These are phyloP conservation scores for Simplicillium aogashimaense DNA, from an alignment of 2,329 filamentous ascomycete species.

Conservation along the genomic window DNA sequence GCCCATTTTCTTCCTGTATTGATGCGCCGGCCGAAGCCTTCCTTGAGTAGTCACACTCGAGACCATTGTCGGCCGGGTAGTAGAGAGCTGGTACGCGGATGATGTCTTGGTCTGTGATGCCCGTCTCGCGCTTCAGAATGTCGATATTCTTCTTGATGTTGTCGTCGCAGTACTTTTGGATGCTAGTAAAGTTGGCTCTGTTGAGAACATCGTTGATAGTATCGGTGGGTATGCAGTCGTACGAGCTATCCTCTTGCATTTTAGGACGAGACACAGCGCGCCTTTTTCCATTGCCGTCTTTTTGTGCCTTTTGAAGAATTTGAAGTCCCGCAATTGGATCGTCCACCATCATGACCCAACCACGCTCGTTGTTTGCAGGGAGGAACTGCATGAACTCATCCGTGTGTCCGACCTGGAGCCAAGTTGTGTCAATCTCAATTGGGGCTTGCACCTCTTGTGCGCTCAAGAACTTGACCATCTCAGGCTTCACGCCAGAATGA, in stretches of 20 bases:
- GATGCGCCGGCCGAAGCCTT: background rate
- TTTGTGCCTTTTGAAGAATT: conserved; percentile 12
- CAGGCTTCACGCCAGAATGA: background rate
- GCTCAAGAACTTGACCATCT: background rate
- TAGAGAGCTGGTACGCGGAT: conserved; percentile 13
- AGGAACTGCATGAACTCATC: conserved; percentile 23
- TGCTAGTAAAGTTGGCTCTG: conserved; percentile 4
- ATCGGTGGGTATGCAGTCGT: conserved; percentile 1
- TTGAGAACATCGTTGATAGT: conserved; percentile 9
- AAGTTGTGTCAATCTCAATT: conserved; percentile 18
- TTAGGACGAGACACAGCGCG: background rate
- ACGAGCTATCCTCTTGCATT: background rate
- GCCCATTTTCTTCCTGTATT: background rate
- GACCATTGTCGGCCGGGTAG: background rate
- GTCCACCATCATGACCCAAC: background rate
- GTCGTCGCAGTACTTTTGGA: conserved; percentile 4
- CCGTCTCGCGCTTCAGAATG: conserved; percentile 12
- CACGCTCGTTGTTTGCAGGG: conserved; percentile 5
- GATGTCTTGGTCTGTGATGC: conserved; percentile 11
- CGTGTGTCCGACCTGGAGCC: conserved; percentile 19
- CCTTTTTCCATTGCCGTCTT: conserved; percentile 13
- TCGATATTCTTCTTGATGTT: conserved; percentile 12
- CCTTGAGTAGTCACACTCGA: background rate
- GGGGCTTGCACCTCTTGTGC: conserved; percentile 18
- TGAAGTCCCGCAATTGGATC: conserved; percentile 13